Conservation (phyloP, 352 stramenopile species). For the Phytopythium chamaehyphon region DNA sequence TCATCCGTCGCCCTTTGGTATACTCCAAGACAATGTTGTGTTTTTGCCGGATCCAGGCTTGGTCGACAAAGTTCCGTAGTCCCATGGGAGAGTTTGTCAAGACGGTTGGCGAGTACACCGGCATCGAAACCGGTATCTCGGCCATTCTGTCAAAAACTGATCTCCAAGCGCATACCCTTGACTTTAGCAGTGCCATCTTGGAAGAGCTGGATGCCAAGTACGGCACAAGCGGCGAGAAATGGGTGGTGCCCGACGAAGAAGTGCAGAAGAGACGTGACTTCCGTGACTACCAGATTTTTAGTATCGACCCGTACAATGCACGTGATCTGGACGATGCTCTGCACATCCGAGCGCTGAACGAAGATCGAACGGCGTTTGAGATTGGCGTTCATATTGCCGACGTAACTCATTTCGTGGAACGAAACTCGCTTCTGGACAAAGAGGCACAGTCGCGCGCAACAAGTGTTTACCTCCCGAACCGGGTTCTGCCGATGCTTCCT, state of each 20-base stretch:
- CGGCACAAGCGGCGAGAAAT: conserved; percentile 59
- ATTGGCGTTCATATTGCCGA: conserved; percentile 99
- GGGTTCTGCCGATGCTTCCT: conserved; percentile 96
- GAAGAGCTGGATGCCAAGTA: conserved; percentile 79
- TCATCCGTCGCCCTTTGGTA: conserved; percentile 43
- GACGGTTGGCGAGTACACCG: conserved; percentile 66
- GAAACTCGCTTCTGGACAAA: conserved; percentile 88
- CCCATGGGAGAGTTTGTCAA: conserved; percentile 77
- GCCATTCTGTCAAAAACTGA: conserved; percentile 90
- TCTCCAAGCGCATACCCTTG: conserved; percentile 70
- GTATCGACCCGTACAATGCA: conserved; percentile 96
- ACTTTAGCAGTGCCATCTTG: conserved; percentile 63
- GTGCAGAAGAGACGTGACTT: conserved; percentile 89
- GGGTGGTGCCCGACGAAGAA: conserved; percentile 77
- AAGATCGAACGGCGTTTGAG: conserved; percentile 63
- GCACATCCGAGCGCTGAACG: conserved; percentile 80
- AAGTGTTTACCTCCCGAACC: conserved; percentile 96
- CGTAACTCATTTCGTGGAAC: conserved; percentile 94
- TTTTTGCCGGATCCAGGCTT: conserved; percentile 66
- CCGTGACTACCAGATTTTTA: conserved; percentile 91
- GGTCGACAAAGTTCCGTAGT: conserved; percentile 49
- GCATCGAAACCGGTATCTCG: conserved; percentile 89
- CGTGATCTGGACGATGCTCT: conserved; percentile 97
- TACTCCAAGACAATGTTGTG: conserved; percentile 74
- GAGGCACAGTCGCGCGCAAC: conserved; percentile 93